Evolutionary conservation across 345 rosid species (phyloP), one percentile per base, ranked within the genome.

Genomic region (Camelina sativa): DNA sequence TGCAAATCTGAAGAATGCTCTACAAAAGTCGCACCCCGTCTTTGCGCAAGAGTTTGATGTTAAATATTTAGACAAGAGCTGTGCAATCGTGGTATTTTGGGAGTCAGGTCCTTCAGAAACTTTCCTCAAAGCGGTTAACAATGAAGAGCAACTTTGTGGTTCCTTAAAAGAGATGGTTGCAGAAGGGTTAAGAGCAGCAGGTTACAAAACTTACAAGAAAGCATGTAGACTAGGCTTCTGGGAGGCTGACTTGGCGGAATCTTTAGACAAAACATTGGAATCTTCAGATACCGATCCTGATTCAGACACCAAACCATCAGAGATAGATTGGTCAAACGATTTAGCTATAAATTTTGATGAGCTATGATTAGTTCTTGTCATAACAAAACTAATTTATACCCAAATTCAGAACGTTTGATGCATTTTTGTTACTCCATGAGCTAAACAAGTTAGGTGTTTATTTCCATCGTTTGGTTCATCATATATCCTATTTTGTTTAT

Each of bases 11-110:
- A 91, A 90, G 84, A 80, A 70, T 65, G 72, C 59, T 75, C 95
- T 94, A 11, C 86, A 77, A 77, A 86, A 75, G 55, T 84, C 87
- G 2, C 94, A 86, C 30, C 55, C 72, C 3, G 71, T 90, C 62
- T 87, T 87, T 32, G 60, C 77, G 0, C 64, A 72, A 62, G 86
- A 82, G 67, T 93, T 86, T 40, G 83, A 88, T 71, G 85, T 91
- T 30, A 80, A 82, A 55, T 79, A 88, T 13, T 76, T 89, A 48
- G 97, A 89, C 59, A 81, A 59, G 75, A 87, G 87, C 78, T 91
- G 96, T 65, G 98, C 94, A 50, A 72, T 89, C n/a, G 76, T 91
- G 35, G 88, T 86, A 23, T 93, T 93, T 84, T 80, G 84, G 85
- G 80, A 57, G 76, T 78, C 85, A 7, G 87, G 86, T 50, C 68